These are phyloP conservation scores for Aureobasidium subglaciale DNA, from an alignment of 2,329 filamentous ascomycete genomes.

Conservation along the genomic window DNA sequence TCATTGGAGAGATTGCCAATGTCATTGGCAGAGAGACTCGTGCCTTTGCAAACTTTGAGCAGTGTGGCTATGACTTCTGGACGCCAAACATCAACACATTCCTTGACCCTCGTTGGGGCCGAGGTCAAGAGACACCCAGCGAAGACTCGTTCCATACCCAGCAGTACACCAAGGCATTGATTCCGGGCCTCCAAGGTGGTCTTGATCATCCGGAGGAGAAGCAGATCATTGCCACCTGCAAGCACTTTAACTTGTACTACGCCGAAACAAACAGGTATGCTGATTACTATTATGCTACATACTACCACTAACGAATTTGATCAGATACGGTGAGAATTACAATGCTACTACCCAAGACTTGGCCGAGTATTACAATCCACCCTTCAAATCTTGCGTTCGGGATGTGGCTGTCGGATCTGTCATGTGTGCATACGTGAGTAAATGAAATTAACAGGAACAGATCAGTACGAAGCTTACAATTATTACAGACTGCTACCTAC, in stretches of 20 bases:
- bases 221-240: constrained; percentile 40
- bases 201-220: constrained; percentile 27
- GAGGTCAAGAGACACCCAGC: constrained; percentile 18
- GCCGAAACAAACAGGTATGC: constrained; percentile 2
- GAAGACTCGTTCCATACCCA: constrained; percentile 28
- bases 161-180: constrained; percentile 28
- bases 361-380: constrained; percentile 59
- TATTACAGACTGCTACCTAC: constrained; percentile 50
- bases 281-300: neutral
- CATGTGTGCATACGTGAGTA: constrained; percentile 47
- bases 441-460: neutral
- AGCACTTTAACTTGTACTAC: constrained; percentile 31
- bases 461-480: neutral
- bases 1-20: constrained; percentile 52
- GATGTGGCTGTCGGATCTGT: constrained; percentile 41
- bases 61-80: constrained; percentile 53
- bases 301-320: neutral
- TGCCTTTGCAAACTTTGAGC: constrained; percentile 56
- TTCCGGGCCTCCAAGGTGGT: constrained; percentile 29
- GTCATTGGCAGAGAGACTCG: constrained; percentile 55
- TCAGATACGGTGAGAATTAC: constrained; percentile 16
- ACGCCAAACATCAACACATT: constrained; percentile 61
- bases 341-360: constrained; percentile 47
- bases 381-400: constrained; percentile 49
- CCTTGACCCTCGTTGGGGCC: constrained; percentile 43